Base-by-base conservation (phyloP, 768 basidiomycete species). In the Mycena rebaudengoi region DNA sequence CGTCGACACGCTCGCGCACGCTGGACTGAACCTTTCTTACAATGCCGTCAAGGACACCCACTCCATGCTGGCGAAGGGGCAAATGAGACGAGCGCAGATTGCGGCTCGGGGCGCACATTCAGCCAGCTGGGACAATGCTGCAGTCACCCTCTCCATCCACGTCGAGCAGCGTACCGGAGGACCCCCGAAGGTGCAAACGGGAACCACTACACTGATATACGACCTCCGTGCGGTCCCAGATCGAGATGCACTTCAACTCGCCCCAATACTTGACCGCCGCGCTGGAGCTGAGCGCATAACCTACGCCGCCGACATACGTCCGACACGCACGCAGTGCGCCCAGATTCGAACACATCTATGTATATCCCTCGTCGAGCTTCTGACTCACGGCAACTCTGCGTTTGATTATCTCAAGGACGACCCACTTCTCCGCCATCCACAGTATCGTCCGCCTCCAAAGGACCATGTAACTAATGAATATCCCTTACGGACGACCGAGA, bases 381-480 rank as follows among this genome's bases (percentile, higher is more conserved):
- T 43, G 14, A 28, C 41, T 5, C 25, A 54, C 1, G 39, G 33
- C n/a, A 8, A 28, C 0, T 4, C 18, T 2, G 41, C 14, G 10
- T 55, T 43, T 29, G 40, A 44, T 1, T 60, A 51, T 10, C 7
- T 60, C 11, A 6, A 14, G 3, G 20, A 26, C 7, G 13, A 37
- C 0, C 49, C 59, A 1, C 29, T 43, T 7, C 25, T 60, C 2
- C 29, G 26, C 7, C 59, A 60, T 25, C 12, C 46, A 1, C 7
- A 14, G 7, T 52, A 58, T 14, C 37, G 65, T 5, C 61, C 61
- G 4, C 58, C 62, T 18, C 64, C 55, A 0, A 8, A 33, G 5
- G 51, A 55, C 8, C 35, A 66, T 23, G 5, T 35, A 10, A 69
- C 64, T 2, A 16, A 48, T 14, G 53, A 64, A 30, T 64, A 28